Base-by-base conservation (phyloP, 2,329 filamentous ascomycete genomes). In the Aureobasidium sp. region DNA sequence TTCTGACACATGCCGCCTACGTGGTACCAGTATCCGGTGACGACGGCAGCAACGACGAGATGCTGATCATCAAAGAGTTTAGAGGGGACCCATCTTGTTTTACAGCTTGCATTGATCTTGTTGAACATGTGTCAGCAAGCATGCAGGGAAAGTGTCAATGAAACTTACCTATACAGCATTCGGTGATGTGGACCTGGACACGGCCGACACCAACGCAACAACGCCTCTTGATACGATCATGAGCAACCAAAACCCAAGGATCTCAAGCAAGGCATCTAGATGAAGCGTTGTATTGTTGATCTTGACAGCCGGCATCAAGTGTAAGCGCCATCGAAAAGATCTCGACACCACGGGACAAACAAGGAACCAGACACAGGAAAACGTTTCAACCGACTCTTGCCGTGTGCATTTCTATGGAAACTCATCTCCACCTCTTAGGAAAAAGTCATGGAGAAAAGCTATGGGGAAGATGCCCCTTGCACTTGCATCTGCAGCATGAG, bases 311-410 rank as follows among this genome's bases (percentile, higher is more conserved):
- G n/a, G 25, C 32, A 29, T 39, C 13, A 21, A 30, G 3, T 30
- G 6, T 3, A 8, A 41, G 6, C 36, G 10, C 25, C 50, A 30
- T 11, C 3, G 6, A 15, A 32, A 6, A 15, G 11, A 42, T 13
- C 3, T 30, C 37, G 11, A 42, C 13, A 32, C 27, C 50, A 54
- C 37, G 29, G 16, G 27, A 49, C 30, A 42, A 41, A 25, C 27
- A 54, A 54, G 37, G 36, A 41, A 54, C 36, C 36, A 32, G 50
- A 27, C 41, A 54, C 50, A 42, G 50, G 32, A 42, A 42, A 54
- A 55, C 39, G 8, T 44, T 34, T 55, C 39, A 55, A 44, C 39
- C 53, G 53, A 55, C 53, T 55, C 53, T 55, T 44, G 53, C 53
- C 53, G 41, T 45, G 29, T 55, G 29, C 53, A 55, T 55, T 55